Evolutionary conservation across 164 flowering plant genomes (phyloP).

Genomic region (Cinnamomum chago): DNA sequence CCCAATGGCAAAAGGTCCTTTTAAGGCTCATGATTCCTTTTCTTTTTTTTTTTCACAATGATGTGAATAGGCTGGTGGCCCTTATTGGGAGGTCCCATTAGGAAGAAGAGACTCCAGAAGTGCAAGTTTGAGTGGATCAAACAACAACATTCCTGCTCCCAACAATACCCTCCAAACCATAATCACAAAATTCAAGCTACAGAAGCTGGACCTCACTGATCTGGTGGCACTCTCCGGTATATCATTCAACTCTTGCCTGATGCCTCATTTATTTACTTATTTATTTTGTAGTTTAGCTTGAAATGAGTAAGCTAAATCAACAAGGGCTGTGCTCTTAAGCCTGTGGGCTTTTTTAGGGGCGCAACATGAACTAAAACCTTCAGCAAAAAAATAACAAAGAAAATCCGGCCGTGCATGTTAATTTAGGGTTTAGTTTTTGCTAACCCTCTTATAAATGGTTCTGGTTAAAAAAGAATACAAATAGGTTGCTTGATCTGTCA

Average conservation of each 20-base stretch:
- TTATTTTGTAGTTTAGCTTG: background rate
- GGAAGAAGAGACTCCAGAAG: conserved; percentile 88
- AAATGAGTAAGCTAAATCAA: background rate
- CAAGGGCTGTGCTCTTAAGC: background rate
- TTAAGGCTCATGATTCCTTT: background rate
- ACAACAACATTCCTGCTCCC: conserved; percentile 93
- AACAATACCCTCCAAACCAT: conserved; percentile 91
- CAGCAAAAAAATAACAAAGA: too few species aligned
- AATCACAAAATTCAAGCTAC: conserved; percentile 71
- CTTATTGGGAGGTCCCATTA: conserved; percentile 85
- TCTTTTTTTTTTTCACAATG: too few species aligned
- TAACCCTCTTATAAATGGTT: background rate
- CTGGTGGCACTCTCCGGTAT: conserved; percentile 90
- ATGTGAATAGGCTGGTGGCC: conserved; percentile 69
- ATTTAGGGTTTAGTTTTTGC: background rate
- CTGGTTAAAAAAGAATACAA: too few species aligned
- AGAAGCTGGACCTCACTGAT: conserved; percentile 71
- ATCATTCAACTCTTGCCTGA: background rate
- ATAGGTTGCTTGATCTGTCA: too few species aligned
- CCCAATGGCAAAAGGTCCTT: background rate
- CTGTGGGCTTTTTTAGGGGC: background rate
- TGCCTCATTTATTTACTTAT: background rate
- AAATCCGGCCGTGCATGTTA: background rate
- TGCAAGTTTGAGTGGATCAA: conserved; percentile 95
- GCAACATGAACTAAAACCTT: background rate